Conservation (phyloP, 2,329 filamentous ascomycete genomes). For the Hymenoscyphus albidus region DNA sequence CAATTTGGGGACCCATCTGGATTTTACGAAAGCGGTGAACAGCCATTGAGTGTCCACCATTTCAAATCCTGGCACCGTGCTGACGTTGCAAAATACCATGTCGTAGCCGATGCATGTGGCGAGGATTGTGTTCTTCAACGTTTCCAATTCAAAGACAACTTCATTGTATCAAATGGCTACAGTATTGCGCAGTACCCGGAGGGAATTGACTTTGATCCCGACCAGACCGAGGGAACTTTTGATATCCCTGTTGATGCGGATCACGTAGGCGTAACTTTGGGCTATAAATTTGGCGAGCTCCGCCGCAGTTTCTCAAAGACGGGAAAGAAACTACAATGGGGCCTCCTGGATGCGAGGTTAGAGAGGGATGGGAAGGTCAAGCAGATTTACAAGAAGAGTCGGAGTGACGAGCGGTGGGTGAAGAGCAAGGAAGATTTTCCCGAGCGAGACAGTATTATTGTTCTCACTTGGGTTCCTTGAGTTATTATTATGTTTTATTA, state of each 20-base stretch:
- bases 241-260: conserved; percentile 31
- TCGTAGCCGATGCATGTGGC: conserved; percentile 33
- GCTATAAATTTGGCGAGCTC: conserved; percentile 47
- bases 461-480: conserved; percentile 30
- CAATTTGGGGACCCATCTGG: conserved; percentile 33
- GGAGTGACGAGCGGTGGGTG: conserved; percentile 51
- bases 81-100: conserved; percentile 24
- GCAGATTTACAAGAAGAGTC: conserved; percentile 51
- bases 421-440: conserved; percentile 20
- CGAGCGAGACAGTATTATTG: conserved; percentile 28
- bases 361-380: conserved; percentile 48
- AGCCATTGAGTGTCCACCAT: conserved; percentile 32
- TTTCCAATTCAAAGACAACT: conserved; percentile 33
- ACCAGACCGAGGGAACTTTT: conserved; percentile 33
- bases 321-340: conserved; percentile 50
- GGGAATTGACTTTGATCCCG: conserved; percentile 33
- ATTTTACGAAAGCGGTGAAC: conserved; percentile 33
- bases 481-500: neutral
- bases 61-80: conserved; percentile 34
- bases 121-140: conserved; percentile 34
- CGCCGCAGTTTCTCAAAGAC: conserved; percentile 44
- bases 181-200: conserved; percentile 30
- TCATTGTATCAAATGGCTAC: conserved; percentile 31
- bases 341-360: conserved; percentile 47
- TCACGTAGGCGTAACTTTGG: conserved; percentile 25